Conservation (phyloP, 75 land plant genomes). For the Pinus tabuliformis region DNA sequence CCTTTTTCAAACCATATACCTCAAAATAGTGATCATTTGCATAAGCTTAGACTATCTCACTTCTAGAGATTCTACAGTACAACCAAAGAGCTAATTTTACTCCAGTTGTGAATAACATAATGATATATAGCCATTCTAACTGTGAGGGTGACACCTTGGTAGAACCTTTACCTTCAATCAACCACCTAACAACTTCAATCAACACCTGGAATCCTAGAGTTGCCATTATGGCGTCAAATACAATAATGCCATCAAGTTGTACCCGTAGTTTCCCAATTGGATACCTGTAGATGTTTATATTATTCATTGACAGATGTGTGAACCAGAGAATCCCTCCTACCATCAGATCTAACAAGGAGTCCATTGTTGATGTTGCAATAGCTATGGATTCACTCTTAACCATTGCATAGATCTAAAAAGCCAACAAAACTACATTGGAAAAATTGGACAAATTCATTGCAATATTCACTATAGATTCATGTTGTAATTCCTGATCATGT, state of each 20-base stretch:
- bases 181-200: slow-evolving; percentile 51
- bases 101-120: slow-evolving; percentile 70
- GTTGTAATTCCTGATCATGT: too few relatives aligned
- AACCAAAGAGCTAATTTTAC: slow-evolving; percentile 79
- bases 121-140: slow-evolving; percentile 59
- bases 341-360: slow-evolving; percentile 86
- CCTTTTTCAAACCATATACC: too few relatives aligned
- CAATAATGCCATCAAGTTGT: slow-evolving; percentile 85
- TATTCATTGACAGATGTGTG: slow-evolving; percentile 60
- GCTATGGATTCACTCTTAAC: slow-evolving; percentile 82
- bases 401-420: slow-evolving; percentile 82
- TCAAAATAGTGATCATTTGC: too few relatives aligned
- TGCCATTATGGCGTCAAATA: slow-evolving; percentile 93
- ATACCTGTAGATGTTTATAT: slow-evolving; percentile 62
- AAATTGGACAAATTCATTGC: too few relatives aligned
- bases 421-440: too few relatives aligned
- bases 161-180: slow-evolving; percentile 34
- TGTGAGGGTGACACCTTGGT: slow-evolving; percentile 41
- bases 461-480: too few relatives aligned
- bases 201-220: slow-evolving; percentile 85
- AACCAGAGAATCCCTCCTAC: slow-evolving; percentile 90
- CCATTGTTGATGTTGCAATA: slow-evolving; percentile 88
- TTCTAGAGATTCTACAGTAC: slow-evolving; percentile 75
- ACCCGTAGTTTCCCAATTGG: slow-evolving; percentile 86
- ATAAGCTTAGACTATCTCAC: slow-evolving; percentile 80